phyloP scores from a whole-genome alignment of 371 early-diverging fungal genomes.

The Mortierella sp. region DNA sequence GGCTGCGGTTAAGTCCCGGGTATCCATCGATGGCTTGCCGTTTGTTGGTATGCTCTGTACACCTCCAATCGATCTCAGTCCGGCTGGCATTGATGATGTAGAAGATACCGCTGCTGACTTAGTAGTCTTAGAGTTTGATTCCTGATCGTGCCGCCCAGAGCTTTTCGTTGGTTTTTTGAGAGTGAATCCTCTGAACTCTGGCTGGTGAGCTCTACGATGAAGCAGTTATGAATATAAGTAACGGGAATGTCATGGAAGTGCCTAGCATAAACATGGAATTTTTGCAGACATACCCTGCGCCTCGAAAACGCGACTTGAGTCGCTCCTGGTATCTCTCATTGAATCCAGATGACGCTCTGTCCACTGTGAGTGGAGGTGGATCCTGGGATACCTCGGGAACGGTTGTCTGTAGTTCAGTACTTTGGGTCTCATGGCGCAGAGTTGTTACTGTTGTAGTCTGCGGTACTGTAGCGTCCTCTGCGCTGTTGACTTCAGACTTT shows the following conservation, averaged over 20 bases:
- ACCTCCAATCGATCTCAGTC: not conserved
- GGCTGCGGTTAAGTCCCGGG: constrained; percentile 1
- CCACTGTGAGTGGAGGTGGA: not conserved
- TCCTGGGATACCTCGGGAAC: not conserved
- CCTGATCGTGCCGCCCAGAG: not conserved
- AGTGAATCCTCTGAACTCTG: constrained; percentile 36
- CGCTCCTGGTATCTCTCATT: constrained; percentile 40
- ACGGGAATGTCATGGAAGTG: not conserved
- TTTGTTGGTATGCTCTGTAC: not conserved
- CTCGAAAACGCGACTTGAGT: constrained; percentile 30
- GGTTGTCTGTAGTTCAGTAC: not conserved
- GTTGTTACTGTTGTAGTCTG: constrained; percentile 1
- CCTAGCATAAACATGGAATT: too few species aligned
- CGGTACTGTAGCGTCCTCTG: not conserved
- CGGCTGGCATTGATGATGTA: not conserved
- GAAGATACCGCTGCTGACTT: not conserved
- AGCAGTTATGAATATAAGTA: not conserved
- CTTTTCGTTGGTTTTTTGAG: constrained; percentile 10
- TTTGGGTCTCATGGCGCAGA: not conserved
- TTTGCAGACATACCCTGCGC: constrained; percentile 44
- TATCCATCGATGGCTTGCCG: not conserved
- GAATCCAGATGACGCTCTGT: constrained; percentile 10
- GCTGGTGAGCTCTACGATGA: constrained; percentile 22
- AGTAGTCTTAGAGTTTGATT: not conserved
- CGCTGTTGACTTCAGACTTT: constrained; percentile 3